Conservation (phyloP, 2,329 filamentous ascomycete species). For the Capronia epimyces region DNA sequence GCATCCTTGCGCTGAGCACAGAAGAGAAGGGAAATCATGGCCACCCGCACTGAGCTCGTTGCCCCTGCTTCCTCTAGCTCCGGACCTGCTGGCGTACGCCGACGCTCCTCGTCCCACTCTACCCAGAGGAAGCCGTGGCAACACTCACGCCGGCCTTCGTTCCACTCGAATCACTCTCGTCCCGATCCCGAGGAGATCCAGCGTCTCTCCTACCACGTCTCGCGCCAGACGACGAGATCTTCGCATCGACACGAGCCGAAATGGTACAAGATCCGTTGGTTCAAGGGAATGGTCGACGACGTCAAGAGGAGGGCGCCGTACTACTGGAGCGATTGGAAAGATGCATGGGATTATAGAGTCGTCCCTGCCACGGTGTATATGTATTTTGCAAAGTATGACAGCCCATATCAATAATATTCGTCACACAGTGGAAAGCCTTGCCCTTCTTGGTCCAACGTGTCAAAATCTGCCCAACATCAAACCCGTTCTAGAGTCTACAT, state of each 20-base stretch:
- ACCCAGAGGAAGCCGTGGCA: slow-evolving; percentile 25
- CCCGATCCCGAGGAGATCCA: slow-evolving; percentile 25
- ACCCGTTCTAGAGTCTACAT: neutral
- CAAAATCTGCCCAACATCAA: slow-evolving; percentile 10
- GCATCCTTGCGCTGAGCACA: too few species aligned
- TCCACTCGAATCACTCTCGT: slow-evolving; percentile 23
- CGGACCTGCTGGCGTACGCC: slow-evolving; percentile 6
- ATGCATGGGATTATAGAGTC: slow-evolving; percentile 87
- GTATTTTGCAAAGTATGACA: slow-evolving; percentile 82
- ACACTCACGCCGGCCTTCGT: slow-evolving; percentile 15
- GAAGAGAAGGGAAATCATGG: too few species aligned
- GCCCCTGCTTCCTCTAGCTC: slow-evolving; percentile 11
- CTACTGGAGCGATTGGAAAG: slow-evolving; percentile 75
- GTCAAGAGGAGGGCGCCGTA: slow-evolving; percentile 67
- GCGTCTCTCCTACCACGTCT: slow-evolving; percentile 20
- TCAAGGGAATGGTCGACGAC: slow-evolving; percentile 76
- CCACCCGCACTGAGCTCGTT: slow-evolving; percentile 17
- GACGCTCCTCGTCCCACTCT: slow-evolving; percentile 23
- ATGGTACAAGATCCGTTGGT: slow-evolving; percentile 73
- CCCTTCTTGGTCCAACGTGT: neutral
- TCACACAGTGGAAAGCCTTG: neutral
- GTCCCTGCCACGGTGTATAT: slow-evolving; percentile 84
- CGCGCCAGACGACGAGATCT: slow-evolving; percentile 16
- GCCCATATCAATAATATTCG: slow-evolving; percentile 26
- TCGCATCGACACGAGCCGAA: slow-evolving; percentile 28